Evolutionary conservation across 768 basidiomycete species (phyloP).

Genomic region (Sporobolomyces pararoseus): DNA sequence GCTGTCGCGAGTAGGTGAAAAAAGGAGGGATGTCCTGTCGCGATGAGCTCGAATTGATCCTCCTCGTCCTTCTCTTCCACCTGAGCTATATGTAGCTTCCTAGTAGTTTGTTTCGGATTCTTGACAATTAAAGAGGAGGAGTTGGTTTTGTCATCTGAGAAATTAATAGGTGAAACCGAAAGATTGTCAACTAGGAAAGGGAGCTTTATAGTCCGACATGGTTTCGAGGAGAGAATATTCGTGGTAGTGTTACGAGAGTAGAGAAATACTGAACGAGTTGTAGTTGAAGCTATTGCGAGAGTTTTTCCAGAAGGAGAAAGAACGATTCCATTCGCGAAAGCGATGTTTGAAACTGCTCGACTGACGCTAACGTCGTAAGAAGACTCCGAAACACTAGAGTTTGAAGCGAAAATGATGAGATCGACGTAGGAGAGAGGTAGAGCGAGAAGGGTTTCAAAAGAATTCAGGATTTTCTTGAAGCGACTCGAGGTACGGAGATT

Average conservation of each 20-base stretch:
- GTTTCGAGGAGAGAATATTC: not conserved
- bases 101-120: not conserved
- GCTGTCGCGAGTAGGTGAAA: constrained; percentile 16
- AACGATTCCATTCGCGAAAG: constrained; percentile 69
- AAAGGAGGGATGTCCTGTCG: constrained; percentile 32
- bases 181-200: constrained; percentile 38
- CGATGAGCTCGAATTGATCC: constrained; percentile 11
- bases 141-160: no score
- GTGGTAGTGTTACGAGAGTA: not conserved
- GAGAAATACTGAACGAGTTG: not conserved
- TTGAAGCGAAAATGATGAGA: not conserved
- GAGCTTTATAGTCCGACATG: not conserved
- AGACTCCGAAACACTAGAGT: not conserved
- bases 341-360: constrained; percentile 54
- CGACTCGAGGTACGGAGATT: constrained; percentile 59
- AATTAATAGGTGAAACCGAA: not conserved
- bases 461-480: constrained; percentile 57
- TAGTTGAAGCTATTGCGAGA: constrained; percentile 61
- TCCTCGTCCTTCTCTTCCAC: not conserved
- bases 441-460: constrained; percentile 56
- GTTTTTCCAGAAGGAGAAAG: constrained; percentile 56
- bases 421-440: constrained; percentile 7
- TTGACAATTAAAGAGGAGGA: not conserved
- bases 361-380: not conserved
- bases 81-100: not conserved